Conservation (phyloP, 1,284 basidiomycete genomes). For the Ustilago xerochloae region DNA sequence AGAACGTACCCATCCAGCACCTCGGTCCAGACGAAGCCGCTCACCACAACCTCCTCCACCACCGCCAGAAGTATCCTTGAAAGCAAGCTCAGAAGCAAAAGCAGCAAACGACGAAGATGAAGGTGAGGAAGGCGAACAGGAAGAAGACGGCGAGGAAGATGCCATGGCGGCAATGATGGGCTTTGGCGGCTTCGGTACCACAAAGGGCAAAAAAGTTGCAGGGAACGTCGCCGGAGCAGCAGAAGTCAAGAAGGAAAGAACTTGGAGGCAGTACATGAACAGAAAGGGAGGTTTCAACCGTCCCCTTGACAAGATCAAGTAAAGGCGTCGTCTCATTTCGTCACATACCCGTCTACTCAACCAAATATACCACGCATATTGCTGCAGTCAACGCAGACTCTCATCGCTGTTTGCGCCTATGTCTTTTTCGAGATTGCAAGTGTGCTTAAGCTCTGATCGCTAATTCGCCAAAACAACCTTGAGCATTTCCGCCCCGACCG, state of each 20-base stretch:
- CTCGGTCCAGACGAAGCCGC: background rate
- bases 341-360: no score
- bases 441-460: no score
- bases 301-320: slow-evolving; percentile 54
- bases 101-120: background rate
- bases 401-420: no score
- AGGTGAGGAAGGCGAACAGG: slow-evolving; percentile 18
- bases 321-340: background rate
- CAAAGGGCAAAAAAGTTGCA: slow-evolving; percentile 85
- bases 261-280: slow-evolving; percentile 97
- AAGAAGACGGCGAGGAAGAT: slow-evolving; percentile 58
- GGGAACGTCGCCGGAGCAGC: slow-evolving; percentile 71
- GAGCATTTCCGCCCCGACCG: slow-evolving; percentile 88
- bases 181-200: slow-evolving; percentile 84
- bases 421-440: no score
- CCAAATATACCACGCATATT: background rate
- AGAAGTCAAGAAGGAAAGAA: slow-evolving; percentile 85
- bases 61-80: background rate
- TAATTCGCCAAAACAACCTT: slow-evolving; percentile 75
- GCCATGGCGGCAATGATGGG: slow-evolving; percentile 91
- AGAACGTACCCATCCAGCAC: background rate
- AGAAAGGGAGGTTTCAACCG: slow-evolving; percentile 58
- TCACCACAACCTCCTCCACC: background rate
- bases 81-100: background rate
- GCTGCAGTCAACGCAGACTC: background rate